Evolutionary conservation across 2,329 filamentous ascomycete species (phyloP).

Genomic region (Penicillium rolfsii): DNA sequence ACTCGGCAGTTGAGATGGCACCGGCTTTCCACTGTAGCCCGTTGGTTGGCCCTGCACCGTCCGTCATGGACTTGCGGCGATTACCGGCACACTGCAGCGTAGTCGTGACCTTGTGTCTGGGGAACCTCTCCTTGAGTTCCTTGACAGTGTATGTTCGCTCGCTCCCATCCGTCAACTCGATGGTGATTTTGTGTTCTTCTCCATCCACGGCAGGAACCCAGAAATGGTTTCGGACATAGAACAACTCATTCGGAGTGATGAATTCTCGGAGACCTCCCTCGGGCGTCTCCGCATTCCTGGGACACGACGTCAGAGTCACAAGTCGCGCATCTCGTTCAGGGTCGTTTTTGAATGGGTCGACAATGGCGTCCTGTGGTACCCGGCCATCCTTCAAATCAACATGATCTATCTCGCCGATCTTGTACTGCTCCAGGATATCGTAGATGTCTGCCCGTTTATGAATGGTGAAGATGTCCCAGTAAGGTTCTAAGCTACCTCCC

Average conservation of each 20-base stretch:
- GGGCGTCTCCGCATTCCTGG: conserved; percentile 66
- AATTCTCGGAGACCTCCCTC: conserved; percentile 54
- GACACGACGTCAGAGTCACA: conserved; percentile 57
- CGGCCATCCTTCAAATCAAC: conserved; percentile 62
- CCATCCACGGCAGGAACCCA: conserved; percentile 59
- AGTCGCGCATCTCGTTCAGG: conserved; percentile 53
- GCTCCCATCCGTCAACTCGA: conserved; percentile 60
- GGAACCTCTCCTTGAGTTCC: conserved; percentile 59
- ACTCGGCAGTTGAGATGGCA: conserved; percentile 63
- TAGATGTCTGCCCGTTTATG: conserved; percentile 68
- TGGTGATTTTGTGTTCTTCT: conserved; percentile 53
- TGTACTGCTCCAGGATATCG: conserved; percentile 67
- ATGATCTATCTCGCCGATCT: conserved; percentile 64
- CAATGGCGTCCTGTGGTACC: conserved; percentile 50
- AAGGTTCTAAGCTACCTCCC: conserved; percentile 66
- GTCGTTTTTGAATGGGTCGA: conserved; percentile 10
- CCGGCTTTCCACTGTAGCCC: conserved; percentile 64
- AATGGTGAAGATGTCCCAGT: conserved; percentile 72
- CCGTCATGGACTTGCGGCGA: conserved; percentile 63
- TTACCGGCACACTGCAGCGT: conserved; percentile 66
- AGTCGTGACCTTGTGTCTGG: conserved; percentile 56
- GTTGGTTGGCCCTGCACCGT: conserved; percentile 52
- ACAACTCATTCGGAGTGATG: conserved; percentile 59
- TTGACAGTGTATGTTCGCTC: conserved; percentile 57
- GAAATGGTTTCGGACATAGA: conserved; percentile 66